phyloP scores from a whole-genome alignment of 371 early-diverging fungal species.

The Syncephalastrum monosporum region DNA sequence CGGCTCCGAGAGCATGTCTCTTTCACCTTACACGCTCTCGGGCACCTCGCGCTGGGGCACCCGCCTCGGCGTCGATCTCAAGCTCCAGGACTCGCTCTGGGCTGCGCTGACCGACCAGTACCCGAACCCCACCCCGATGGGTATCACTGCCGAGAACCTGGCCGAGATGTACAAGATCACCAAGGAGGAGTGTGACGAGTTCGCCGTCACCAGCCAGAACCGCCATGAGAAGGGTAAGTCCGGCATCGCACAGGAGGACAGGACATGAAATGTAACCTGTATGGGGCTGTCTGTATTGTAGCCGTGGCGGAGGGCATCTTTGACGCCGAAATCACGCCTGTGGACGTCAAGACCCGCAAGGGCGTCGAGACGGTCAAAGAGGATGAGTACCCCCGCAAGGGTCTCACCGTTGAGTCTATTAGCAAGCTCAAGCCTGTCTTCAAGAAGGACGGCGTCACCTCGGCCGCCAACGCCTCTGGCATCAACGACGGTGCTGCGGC shows the following conservation, averaged over 20 bases:
- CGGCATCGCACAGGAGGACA: slow-evolving; percentile 3
- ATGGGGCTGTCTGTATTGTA: slow-evolving; percentile 4
- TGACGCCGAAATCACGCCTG: slow-evolving; percentile 80
- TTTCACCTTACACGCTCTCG: slow-evolving; percentile 83
- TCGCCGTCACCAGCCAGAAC: slow-evolving; percentile 81
- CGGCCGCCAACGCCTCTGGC: slow-evolving; percentile 96
- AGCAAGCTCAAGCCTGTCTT: slow-evolving; percentile 86
- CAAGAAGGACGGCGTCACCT: slow-evolving; percentile 87
- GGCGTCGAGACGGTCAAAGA: slow-evolving; percentile 56
- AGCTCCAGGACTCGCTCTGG: slow-evolving; percentile 86
- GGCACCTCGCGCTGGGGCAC: slow-evolving; percentile 80
- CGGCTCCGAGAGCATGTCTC: slow-evolving; percentile 93
- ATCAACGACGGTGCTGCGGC: slow-evolving; percentile 97
- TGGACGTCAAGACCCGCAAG: slow-evolving; percentile 84
- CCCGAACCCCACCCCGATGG: slow-evolving; percentile 89
- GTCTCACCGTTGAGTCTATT: slow-evolving; percentile 78
- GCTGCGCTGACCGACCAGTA: slow-evolving; percentile 86
- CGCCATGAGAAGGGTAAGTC: slow-evolving; percentile 73
- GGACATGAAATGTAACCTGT: neutral
- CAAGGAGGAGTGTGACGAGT: slow-evolving; percentile 85
- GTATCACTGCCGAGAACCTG: slow-evolving; percentile 95
- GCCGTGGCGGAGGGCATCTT: slow-evolving; percentile 68
- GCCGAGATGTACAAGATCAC: slow-evolving; percentile 82
- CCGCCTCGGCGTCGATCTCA: slow-evolving; percentile 84
- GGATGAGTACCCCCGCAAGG: slow-evolving; percentile 93